Evolutionary conservation across 2,329 filamentous ascomycete species (phyloP), one percentile per base, ranked within the genome.

Genomic region (Cryphonectria japonica): DNA sequence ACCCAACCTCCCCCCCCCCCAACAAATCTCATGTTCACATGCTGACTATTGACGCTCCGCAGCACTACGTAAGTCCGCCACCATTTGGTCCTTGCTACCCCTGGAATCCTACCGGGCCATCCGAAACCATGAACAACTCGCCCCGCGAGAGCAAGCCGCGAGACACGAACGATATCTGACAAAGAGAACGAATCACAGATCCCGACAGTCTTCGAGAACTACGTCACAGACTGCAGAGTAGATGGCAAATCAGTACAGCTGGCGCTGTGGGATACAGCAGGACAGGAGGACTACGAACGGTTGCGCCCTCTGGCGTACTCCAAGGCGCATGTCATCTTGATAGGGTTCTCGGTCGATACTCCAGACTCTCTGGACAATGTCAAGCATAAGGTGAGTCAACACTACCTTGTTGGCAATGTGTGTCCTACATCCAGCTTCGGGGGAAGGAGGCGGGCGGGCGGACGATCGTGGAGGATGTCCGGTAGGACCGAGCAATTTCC

Each of bases 181-280:
- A 62, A 37, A 39, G 37, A 39, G 29, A 69, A 65, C 52, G 26
- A 41, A 50, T 9, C 34, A 76, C 81, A 94, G 91, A 95, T 97
- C 67, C 96, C 96, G 1, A 99, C 96, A 63, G 96, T 99, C 52
- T 99, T 99, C 82, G 96, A 99, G 80, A 99, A 99, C 84, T 99
- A 99, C 79, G 96, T 99, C 75, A 99, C 96, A 76, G 96, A 99
- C 84, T 99, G 96, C 83, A 89, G 95, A 84, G 96, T 99, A 72
- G 96, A 99, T 80, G 96, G 96, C 78, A 97, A 97, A 81, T 97
- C 94, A n/a, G 96, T 99, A 54, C 96, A 99, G 84, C 87, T 99
- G 74, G 96, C 96, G 67, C 85, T 99, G 77, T 99, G 96, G 96
- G 96, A 99, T 90, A 99, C 96, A n/a, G 96, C 96, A 67, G 96